Evolutionary conservation across 371 early-diverging fungal genomes (phyloP).

Genomic region (Circinella minor): DNA sequence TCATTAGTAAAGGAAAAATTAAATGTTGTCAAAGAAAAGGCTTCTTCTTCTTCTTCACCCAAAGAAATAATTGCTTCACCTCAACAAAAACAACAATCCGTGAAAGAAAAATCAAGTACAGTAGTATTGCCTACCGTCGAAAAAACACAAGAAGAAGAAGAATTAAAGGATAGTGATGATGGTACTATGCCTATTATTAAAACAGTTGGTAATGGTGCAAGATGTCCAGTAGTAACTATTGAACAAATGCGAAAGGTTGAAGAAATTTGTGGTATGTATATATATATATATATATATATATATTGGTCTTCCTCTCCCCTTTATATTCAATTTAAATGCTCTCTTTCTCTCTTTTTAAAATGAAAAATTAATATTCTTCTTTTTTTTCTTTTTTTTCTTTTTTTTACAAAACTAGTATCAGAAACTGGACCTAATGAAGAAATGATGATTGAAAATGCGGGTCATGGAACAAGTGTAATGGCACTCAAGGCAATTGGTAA

Average conservation of each 20-base stretch:
- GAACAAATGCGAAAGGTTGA: conserved; percentile 69
- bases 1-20: not conserved
- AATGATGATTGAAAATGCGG: conserved; percentile 84
- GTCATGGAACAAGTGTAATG: conserved; percentile 75
- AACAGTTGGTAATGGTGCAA: conserved; percentile 53
- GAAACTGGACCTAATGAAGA: conserved; percentile 73
- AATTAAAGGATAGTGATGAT: not conserved
- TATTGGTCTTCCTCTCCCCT: too few species aligned
- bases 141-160: not conserved
- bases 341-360: too few species aligned
- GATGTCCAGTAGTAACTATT: conserved; percentile 60
- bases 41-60: not conserved
- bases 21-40: conserved; percentile 6
- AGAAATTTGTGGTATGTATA: conserved; percentile 47
- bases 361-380: too few species aligned
- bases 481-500: conserved; percentile 65
- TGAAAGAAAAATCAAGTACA: not conserved
- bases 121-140: too few species aligned
- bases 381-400: not conserved
- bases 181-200: conserved; percentile 33
- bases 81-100: not conserved
- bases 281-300: not conserved
- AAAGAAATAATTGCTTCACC: too few species aligned
- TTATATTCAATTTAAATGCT: too few species aligned
- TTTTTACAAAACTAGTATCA: too few species aligned